A percentile compares a stretch with the other conserved stretches of the same genome.
These are phyloP conservation scores for Pseudogymnoascus sp. DNA, from an alignment of 2,329 filamentous ascomycete genomes.

Conservation along the genomic window DNA sequence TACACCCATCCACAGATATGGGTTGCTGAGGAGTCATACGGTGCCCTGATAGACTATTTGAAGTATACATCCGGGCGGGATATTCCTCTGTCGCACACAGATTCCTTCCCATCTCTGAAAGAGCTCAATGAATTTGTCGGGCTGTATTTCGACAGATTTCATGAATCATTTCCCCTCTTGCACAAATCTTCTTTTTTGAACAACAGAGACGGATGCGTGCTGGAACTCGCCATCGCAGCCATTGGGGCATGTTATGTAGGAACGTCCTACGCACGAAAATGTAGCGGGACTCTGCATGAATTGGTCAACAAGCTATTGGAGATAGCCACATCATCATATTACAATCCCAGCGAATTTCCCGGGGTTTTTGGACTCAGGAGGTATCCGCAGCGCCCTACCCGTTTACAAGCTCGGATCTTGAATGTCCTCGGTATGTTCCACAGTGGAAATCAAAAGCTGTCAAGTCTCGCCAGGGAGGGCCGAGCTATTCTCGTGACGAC, in stretches of 20 bases:
- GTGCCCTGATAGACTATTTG: slow-evolving; percentile 5
- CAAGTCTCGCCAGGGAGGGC: not conserved
- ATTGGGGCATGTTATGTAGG: slow-evolving; percentile 8
- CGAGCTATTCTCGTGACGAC: slow-evolving; percentile 6
- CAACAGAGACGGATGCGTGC: not conserved
- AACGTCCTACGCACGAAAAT: slow-evolving; percentile 1
- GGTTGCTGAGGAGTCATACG: slow-evolving; percentile 3
- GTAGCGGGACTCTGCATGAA: slow-evolving; percentile 6
- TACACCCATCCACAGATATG: slow-evolving; percentile 7
- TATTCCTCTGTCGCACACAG: not conserved
- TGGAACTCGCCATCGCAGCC: slow-evolving; percentile 7
- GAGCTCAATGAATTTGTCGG: slow-evolving; percentile 9
- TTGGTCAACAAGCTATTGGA: slow-evolving; percentile 5
- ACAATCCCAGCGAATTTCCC: not conserved
- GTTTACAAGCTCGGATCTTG: slow-evolving; percentile 8
- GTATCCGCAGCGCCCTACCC: slow-evolving; percentile 1
- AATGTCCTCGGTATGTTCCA: slow-evolving; percentile 9
- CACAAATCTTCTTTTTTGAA: slow-evolving; percentile 9
- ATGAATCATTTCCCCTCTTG: slow-evolving; percentile 9
- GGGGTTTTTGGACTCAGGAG: slow-evolving; percentile 4
- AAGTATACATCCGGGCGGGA: not conserved
- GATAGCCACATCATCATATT: slow-evolving; percentile 1
- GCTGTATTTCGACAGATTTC: slow-evolving; percentile 11
- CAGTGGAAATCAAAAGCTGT: slow-evolving; percentile 5
- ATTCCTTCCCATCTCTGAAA: slow-evolving; percentile 3